Evolutionary conservation across 768 basidiomycete species (phyloP).

Genomic region (Galerina sulciceps): DNA sequence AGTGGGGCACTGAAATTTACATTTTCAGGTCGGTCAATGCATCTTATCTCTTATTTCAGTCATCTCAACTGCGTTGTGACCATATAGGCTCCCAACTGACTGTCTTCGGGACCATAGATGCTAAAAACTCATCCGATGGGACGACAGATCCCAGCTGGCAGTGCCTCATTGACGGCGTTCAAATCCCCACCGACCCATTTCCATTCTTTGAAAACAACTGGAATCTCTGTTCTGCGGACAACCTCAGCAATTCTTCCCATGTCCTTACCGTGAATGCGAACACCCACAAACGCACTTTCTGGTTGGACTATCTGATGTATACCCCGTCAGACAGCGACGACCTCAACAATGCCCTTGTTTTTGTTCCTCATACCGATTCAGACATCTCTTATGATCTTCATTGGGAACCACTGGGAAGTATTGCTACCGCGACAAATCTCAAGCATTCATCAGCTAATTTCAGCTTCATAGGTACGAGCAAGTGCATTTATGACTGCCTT

Average conservation of each 20-base stretch:
- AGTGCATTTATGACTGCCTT: background rate
- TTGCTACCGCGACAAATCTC: constrained; percentile 19
- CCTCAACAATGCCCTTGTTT: constrained; percentile 14
- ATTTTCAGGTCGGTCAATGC: constrained; percentile 21
- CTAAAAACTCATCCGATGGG: constrained; percentile 13
- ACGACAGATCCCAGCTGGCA: constrained; percentile 32
- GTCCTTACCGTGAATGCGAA: constrained; percentile 28
- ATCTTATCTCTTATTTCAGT: background rate
- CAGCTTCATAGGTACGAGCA: constrained; percentile 20
- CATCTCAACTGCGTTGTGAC: background rate
- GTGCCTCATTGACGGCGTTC: constrained; percentile 33
- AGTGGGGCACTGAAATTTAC: constrained; percentile 21
- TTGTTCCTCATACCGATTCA: constrained; percentile 18
- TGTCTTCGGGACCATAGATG: constrained; percentile 26
- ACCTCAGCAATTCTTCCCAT: constrained; percentile 28
- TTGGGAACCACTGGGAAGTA: constrained; percentile 19
- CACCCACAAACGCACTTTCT: constrained; percentile 29
- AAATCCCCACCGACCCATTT: constrained; percentile 23
- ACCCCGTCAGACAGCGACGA: constrained; percentile 21
- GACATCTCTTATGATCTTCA: constrained; percentile 19
- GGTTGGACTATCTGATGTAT: constrained; percentile 33
- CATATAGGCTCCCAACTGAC: constrained; percentile 27
- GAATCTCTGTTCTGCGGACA: constrained; percentile 27
- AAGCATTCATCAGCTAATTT: constrained; percentile 16
- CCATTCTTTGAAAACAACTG: constrained; percentile 34